Evolutionary conservation across 345 rosid species (phyloP).

Genomic region (Syzygium grande): DNA sequence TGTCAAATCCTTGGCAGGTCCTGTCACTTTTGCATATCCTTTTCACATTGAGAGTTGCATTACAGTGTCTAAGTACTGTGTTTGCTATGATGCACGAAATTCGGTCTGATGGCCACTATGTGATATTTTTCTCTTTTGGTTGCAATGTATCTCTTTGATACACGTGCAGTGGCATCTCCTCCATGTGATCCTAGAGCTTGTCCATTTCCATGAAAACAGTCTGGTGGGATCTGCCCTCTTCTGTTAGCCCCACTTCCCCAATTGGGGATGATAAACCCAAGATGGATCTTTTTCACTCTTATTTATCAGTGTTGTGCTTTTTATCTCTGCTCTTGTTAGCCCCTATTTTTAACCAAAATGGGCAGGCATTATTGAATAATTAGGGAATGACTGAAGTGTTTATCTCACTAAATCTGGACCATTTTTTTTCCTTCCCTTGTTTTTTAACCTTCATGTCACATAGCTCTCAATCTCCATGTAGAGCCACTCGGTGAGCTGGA

Average conservation of each 20-base stretch:
- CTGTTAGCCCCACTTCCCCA: conserved; percentile 31
- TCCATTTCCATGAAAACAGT: conserved; percentile 23
- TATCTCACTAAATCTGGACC: not conserved
- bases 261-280: conserved; percentile 29
- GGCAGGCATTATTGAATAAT: not conserved
- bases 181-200: conserved; percentile 37
- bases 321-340: not conserved
- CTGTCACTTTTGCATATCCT: conserved; percentile 38
- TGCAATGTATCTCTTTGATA: not conserved
- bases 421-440: conserved; percentile 17
- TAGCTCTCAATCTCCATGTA: conserved; percentile 31
- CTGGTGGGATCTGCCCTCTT: conserved; percentile 11
- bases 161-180: conserved; percentile 11
- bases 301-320: not conserved
- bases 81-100: conserved; percentile 11
- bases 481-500: conserved; percentile 36
- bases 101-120: conserved; percentile 37
- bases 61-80: conserved; percentile 7
- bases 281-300: conserved; percentile 5
- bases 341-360: not conserved
- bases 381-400: not conserved
- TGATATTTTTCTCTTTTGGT: not conserved
- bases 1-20: conserved; percentile 25
- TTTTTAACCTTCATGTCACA: conserved; percentile 18
- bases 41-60: conserved; percentile 31